Percentiles rank a stretch among this genome's conserved stretches.
Evolutionary conservation across 2,329 filamentous ascomycete genomes (phyloP).

Genomic region (Claviceps fusiformis): DNA sequence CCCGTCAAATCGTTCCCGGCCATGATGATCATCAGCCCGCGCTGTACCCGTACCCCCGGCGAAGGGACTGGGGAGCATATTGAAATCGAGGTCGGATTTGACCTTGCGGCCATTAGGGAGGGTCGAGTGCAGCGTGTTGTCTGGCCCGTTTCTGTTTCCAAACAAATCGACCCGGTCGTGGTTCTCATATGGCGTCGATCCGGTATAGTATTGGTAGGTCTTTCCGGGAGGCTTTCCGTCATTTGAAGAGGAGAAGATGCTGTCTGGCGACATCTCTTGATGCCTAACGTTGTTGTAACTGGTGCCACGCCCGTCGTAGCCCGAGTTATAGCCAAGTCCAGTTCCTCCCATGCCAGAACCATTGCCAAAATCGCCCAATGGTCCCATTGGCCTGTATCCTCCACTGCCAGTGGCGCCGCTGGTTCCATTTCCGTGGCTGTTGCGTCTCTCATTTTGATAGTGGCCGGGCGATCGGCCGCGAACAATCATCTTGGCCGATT

Average conservation of each 20-base stretch:
- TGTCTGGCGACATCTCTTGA: slow-evolving; percentile 36
- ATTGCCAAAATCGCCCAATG: slow-evolving; percentile 16
- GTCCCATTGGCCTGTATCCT: slow-evolving; percentile 17
- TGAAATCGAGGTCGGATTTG: slow-evolving; percentile 35
- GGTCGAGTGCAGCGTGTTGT: slow-evolving; percentile 21
- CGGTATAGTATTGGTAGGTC: slow-evolving; percentile 41
- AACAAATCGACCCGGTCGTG: slow-evolving; percentile 39
- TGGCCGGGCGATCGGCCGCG: slow-evolving; percentile 71
- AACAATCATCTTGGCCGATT: slow-evolving; percentile 76
- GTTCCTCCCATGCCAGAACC: slow-evolving; percentile 24
- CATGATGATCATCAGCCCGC: slow-evolving; percentile 23
- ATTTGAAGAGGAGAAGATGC: slow-evolving; percentile 33
- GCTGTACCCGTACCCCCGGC: slow-evolving; percentile 7
- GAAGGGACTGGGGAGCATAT: slow-evolving; percentile 32
- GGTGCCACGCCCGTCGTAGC: slow-evolving; percentile 15
- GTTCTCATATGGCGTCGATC: slow-evolving; percentile 36
- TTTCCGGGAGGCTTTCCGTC: slow-evolving; percentile 36
- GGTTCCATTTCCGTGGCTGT: slow-evolving; percentile 55
- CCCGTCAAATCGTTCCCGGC: slow-evolving; percentile 37
- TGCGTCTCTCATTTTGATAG: slow-evolving; percentile 57
- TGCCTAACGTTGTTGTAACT: slow-evolving; percentile 31
- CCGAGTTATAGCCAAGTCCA: slow-evolving; percentile 12
- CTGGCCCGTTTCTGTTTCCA: slow-evolving; percentile 22
- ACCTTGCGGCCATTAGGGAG: slow-evolving; percentile 21
- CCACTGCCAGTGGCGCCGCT: slow-evolving; percentile 51